These are phyloP conservation scores for Neurospora crassa DNA, from an alignment of 2,329 filamentous ascomycete species.

Conservation along the genomic window DNA sequence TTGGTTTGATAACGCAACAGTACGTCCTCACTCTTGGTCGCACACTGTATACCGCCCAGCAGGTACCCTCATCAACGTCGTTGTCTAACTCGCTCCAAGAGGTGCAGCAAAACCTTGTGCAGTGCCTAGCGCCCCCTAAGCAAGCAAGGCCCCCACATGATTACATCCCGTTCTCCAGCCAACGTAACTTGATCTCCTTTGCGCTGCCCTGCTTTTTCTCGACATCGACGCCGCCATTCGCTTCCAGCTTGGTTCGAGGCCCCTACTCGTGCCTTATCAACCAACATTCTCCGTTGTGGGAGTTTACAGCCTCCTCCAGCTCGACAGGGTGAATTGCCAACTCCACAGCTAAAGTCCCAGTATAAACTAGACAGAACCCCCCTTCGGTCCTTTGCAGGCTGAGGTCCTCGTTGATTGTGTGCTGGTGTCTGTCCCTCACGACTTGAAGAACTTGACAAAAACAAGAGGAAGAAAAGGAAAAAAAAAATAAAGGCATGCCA, in stretches of 20 bases:
- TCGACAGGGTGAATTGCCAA: background rate
- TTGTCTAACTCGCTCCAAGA: background rate
- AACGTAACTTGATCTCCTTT: background rate
- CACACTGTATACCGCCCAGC: background rate
- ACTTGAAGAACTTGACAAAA: background rate
- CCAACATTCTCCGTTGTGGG: background rate
- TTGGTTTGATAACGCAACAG: background rate
- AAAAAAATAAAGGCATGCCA: background rate
- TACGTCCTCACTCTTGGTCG: background rate
- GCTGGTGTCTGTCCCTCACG: background rate
- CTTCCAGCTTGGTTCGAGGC: background rate
- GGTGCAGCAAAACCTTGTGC: background rate
- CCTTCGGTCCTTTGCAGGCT: background rate
- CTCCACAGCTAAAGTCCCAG: background rate
- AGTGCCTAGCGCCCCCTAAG: background rate
- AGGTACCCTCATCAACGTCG: background rate
- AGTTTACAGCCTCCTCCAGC: background rate
- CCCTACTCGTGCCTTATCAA: background rate
- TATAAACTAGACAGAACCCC: background rate
- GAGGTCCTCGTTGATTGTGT: background rate
- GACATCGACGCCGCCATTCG: background rate
- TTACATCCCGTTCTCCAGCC: background rate
- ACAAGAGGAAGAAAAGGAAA: background rate
- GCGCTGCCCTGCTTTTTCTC: background rate
- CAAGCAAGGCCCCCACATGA: background rate